Conservation (phyloP, 1,139 yeast genomes). For the Suhomyces chickasaworum region DNA sequence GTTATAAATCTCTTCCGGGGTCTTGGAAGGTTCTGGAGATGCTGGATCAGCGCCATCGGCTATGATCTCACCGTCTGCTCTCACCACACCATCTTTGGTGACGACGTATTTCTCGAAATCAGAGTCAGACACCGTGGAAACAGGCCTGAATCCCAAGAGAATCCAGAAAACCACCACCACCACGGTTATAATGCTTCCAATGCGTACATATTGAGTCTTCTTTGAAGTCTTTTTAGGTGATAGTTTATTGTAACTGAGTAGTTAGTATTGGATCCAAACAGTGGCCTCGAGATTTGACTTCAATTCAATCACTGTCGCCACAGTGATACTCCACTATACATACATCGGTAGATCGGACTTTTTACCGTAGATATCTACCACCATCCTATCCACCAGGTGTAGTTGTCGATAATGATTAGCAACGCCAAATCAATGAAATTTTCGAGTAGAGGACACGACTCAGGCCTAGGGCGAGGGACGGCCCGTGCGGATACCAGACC, state of each 20-base stretch:
- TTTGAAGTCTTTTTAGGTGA: constrained; percentile 18
- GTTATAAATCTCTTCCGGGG: constrained; percentile 25
- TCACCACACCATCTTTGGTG: constrained; percentile 40
- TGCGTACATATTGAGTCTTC: constrained; percentile 7
- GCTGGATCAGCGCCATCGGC: constrained; percentile 7
- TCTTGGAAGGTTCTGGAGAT: constrained; percentile 4
- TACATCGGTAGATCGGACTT: constrained; percentile 52
- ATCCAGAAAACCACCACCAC: constrained; percentile 13
- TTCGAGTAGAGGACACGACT: constrained; percentile 11
- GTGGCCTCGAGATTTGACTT: not conserved
- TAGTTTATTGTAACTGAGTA: constrained; percentile 16
- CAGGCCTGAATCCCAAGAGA: constrained; percentile 4
- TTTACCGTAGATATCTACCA: constrained; percentile 39
- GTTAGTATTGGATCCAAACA: constrained; percentile 8
- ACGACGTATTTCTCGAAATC: constrained; percentile 35
- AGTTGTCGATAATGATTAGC: constrained; percentile 3
- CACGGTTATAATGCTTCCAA: constrained; percentile 8
- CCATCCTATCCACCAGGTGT: constrained; percentile 22
- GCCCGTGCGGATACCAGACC: constrained; percentile 4
- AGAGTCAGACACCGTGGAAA: constrained; percentile 9
- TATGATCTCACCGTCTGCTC: constrained; percentile 24
- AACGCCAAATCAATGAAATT: constrained; percentile 5
- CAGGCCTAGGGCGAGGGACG: not conserved
- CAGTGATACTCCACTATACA: constrained; percentile 16
- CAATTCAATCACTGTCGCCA: not conserved